phyloP scores from a whole-genome alignment of 106 monocot genomes.

The Dioscorea dumetorum region DNA sequence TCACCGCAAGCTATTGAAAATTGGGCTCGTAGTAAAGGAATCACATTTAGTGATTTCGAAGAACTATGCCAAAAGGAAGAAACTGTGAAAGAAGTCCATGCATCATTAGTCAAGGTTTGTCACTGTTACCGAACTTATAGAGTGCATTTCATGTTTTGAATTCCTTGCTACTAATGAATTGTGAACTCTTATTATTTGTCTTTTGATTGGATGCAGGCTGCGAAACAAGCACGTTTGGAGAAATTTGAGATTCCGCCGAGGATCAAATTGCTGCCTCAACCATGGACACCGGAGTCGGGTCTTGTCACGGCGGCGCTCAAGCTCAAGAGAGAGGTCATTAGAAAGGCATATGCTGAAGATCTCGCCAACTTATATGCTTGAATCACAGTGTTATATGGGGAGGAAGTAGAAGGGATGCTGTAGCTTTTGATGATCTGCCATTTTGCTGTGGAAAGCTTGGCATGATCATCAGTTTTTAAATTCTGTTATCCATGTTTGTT shows the following conservation, averaged over 20 bases:
- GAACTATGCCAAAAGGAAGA: conserved; percentile 70
- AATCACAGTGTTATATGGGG: conserved; percentile 2
- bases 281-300: conserved; percentile 95
- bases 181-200: background rate
- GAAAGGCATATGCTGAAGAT: conserved; percentile 61
- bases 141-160: too few relatives aligned
- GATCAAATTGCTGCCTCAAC: conserved; percentile 65
- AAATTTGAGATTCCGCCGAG: conserved; percentile 87
- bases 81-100: conserved; percentile 72
- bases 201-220: conserved; percentile 42
- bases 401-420: too few relatives aligned
- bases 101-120: conserved; percentile 72
- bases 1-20: conserved; percentile 44
- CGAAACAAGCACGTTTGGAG: conserved; percentile 56
- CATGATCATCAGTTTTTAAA: too few relatives aligned
- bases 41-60: conserved; percentile 41
- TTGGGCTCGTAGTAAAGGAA: conserved; percentile 74
- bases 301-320: conserved; percentile 93
- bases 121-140: too few relatives aligned
- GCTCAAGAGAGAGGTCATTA: conserved; percentile 75
- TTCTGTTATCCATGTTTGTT: too few relatives aligned
- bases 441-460: too few relatives aligned
- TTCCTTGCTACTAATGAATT: too few relatives aligned
- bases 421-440: too few relatives aligned
- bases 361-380: conserved; percentile 66